Evolutionary conservation across 352 stramenopile genomes (phyloP).

Genomic region (Phytophthora pistaciae): DNA sequence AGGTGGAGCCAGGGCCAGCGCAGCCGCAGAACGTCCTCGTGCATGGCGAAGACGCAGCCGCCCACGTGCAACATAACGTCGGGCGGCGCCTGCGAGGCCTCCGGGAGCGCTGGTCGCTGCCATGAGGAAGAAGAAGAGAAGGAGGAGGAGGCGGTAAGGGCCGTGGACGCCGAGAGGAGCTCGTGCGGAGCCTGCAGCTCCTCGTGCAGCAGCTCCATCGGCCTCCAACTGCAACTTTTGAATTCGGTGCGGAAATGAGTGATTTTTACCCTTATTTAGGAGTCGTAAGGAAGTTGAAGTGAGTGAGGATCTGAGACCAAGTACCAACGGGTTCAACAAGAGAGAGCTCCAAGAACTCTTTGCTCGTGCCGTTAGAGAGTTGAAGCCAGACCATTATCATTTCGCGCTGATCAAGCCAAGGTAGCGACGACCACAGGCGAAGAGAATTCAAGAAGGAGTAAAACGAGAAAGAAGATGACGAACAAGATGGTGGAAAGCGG

Average conservation of each 20-base stretch:
- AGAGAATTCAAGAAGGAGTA: too few species aligned
- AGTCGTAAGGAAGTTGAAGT: not conserved
- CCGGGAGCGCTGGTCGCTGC: constrained; percentile 9
- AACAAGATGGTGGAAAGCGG: too few species aligned
- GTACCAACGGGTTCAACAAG: too few species aligned
- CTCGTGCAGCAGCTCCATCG: constrained; percentile 13
- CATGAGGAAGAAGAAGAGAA: not conserved
- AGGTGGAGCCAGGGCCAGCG: constrained; percentile 43
- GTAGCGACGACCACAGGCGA: too few species aligned
- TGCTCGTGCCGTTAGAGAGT: too few species aligned
- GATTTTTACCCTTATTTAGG: not conserved
- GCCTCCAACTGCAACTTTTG: not conserved
- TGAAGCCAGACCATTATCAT: too few species aligned
- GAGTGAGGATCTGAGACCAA: too few species aligned
- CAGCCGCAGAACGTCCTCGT: constrained; percentile 37
- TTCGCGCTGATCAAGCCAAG: too few species aligned
- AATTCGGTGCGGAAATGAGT: not conserved
- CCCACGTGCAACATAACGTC: constrained; percentile 63
- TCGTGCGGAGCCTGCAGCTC: not conserved
- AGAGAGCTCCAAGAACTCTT: not conserved
- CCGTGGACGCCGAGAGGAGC: constrained; percentile 8
- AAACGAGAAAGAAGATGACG: too few species aligned
- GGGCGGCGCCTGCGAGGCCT: constrained; percentile 17
- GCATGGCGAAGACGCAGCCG: constrained; percentile 56
- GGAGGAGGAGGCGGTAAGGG: not conserved